Percentiles rank a stretch among this genome's conserved stretches.
Conservation (phyloP, 176 grass and related monocot species). For the Aegilops bicornis region DNA sequence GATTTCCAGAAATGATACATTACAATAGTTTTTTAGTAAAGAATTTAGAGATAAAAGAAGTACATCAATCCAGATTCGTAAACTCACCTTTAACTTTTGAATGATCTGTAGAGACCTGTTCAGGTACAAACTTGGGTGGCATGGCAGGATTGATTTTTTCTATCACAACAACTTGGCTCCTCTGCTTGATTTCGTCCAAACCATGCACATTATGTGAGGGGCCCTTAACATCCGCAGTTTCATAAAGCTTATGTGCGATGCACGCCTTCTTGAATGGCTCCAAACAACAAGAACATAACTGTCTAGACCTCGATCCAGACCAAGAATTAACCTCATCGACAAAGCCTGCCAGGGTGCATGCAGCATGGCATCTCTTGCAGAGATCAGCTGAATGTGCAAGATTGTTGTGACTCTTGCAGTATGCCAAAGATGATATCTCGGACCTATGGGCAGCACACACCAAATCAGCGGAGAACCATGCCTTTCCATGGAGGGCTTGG, state of each 20-base stretch:
- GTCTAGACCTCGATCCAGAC: slow-evolving; percentile 13
- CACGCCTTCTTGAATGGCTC: slow-evolving; percentile 24
- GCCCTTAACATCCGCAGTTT: not conserved
- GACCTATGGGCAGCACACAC: slow-evolving; percentile 53
- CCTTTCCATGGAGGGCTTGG: slow-evolving; percentile 46
- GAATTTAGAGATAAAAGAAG: not conserved
- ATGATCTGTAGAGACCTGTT: slow-evolving; percentile 30
- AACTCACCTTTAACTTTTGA: slow-evolving; percentile 38
- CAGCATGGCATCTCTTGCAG: slow-evolving; percentile 53
- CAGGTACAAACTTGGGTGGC: not conserved
- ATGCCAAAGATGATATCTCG: slow-evolving; percentile 63
- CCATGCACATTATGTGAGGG: not conserved
- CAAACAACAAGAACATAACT: slow-evolving; percentile 50
- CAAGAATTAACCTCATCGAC: not conserved
- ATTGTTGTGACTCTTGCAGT: slow-evolving; percentile 55
- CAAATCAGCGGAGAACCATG: slow-evolving; percentile 62
- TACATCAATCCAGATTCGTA: not conserved
- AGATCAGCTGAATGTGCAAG: slow-evolving; percentile 47
- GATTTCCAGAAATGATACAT: not conserved
- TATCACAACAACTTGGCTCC: not conserved
- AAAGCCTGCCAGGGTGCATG: not conserved
- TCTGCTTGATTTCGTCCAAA: slow-evolving; percentile 5
- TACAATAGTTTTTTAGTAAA: not conserved
- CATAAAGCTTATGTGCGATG: not conserved
- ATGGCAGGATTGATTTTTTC: slow-evolving; percentile 13